phyloP scores from a whole-genome alignment of 2,329 filamentous ascomycete genomes.

The Chaetomium sp. region DNA sequence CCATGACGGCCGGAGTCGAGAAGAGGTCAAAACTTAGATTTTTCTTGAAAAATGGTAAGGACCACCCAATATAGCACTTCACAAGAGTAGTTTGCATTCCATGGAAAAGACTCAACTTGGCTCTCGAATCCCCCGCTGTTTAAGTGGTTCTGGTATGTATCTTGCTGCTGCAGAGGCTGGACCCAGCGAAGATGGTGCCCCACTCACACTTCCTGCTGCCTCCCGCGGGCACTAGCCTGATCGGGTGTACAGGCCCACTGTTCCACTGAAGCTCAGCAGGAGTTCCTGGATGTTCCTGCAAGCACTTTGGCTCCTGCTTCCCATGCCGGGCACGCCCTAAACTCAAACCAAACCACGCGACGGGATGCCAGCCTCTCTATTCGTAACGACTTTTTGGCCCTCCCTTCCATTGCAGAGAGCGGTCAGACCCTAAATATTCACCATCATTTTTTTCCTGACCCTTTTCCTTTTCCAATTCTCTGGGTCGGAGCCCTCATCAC shows the following conservation, averaged over 20 bases:
- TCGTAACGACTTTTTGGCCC: neutral
- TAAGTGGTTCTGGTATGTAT: too few relatives aligned
- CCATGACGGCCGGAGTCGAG: too few relatives aligned
- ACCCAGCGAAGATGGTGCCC: too few relatives aligned
- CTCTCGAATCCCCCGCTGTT: too few relatives aligned
- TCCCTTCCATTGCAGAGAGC: neutral
- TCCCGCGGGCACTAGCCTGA: slow-evolving; percentile 6
- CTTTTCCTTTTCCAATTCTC: neutral
- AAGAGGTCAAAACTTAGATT: too few relatives aligned
- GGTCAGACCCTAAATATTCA: neutral
- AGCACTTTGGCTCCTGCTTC: slow-evolving; percentile 10
- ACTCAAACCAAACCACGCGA: neutral
- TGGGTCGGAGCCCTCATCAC: too few relatives aligned
- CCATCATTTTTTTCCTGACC: neutral
- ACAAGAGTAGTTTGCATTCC: too few relatives aligned
- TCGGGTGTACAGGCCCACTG: neutral
- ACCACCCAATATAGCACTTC: too few relatives aligned
- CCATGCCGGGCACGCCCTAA: slow-evolving; percentile 4
- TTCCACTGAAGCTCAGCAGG: neutral
- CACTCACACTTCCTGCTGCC: slow-evolving; percentile 1
- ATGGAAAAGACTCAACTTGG: too few relatives aligned
- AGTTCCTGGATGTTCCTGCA: slow-evolving; percentile 2
- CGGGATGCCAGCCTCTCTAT: slow-evolving; percentile 2
- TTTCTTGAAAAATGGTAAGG: too few relatives aligned
- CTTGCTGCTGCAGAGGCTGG: too few relatives aligned